Base-by-base conservation (phyloP, 1,284 basidiomycete genomes). In the Cutaneotrichosporon sp. region DNA sequence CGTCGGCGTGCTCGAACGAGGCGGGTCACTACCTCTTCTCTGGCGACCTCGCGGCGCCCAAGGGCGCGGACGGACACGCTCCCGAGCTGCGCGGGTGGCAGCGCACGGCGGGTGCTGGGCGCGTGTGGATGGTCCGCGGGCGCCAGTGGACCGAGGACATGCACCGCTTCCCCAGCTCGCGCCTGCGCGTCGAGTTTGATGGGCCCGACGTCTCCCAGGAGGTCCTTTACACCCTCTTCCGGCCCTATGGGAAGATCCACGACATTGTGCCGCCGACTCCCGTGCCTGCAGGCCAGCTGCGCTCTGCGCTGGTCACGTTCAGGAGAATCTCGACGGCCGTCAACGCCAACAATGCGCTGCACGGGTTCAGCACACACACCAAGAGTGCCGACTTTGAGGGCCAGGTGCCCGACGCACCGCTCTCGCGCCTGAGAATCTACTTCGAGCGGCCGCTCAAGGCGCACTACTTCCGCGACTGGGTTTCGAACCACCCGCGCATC, bases 141-240 rank as follows among this genome's bases (percentile, higher is more conserved):
- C 82, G 81, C 11, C 91, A 92, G 7, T 95, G 91, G 90, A 83
- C 83, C 65, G 92, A 94, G 89, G 94, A 97, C 70, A 87, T 95
- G 85, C 83, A 87, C 67, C 84, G 90, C 52, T 95, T 87, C 74
- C 87, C 91, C 0, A 89, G 90, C 7, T 80, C 82, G 2, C 83
- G 88, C 16, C 71, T 97, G 47, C 86, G 86, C 62, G 84, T 95
- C n/a, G 81, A 86, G 9, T 95, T 94, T 70, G 89, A 95, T 33
- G 93, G 94, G 0, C 87, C 90, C 1, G 92, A 95, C 71, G 81
- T 93, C 3, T 83, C 84, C 29, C 90, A 95, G 74, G 90, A 95
- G 75, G 76, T 82, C 1, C 56, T 74, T 56, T 73, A 77, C 55
- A 74, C 70, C 2, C 65, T 78, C 16, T 78, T 78, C 60, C 43